Base-by-base conservation (phyloP, 2,329 filamentous ascomycete species). In the Colletotrichum euphorbiae region DNA sequence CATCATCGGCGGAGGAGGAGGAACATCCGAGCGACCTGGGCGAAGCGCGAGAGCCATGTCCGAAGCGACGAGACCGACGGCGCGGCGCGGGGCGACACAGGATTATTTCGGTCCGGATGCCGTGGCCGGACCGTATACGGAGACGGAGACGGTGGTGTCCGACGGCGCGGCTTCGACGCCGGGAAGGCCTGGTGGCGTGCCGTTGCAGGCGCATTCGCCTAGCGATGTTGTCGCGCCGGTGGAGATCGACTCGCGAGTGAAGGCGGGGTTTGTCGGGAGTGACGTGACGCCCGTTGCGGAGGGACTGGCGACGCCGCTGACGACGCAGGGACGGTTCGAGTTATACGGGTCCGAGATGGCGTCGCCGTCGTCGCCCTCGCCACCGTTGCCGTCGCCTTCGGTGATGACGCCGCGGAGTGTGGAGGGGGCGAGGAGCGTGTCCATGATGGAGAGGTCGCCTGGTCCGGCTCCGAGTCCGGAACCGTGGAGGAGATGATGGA, bases 171-270 rank as follows among this genome's bases (percentile, higher is more conserved):
- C 74, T 7, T 75, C 77, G 36, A 77, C 75, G 64, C 78, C 78
- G 4, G 75, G 73, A 3, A 60, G 71, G 36, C 72, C 69, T n/a
- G 75, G 79, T 38, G 81, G 80, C 0, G 83, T 85, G 21, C 81
- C 83, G 3, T 60, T 79, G 21, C 74, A 75, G 50, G 84, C 86
- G 7, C 77, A 85, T 12, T 78, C 76, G 13, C 85, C 85, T 4
- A 80, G 78, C 9, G 84, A 87, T 71, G 85, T 87, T 45, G 75
- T 80, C 0, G 78, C 78, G 19, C 82, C 86, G 4, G 85, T 89
- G 3, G 87, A 89, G 78, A 85, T 89, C 12, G 85, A 83, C 67
- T 81, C 82, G 51, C 70, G 56, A 54, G 62, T 57, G 21, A 40
- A 51, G 33, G 31, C 36, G 7, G 46, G 45, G 1, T 55, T 50